Percentiles rank a stretch among this genome's conserved stretches.
Conservation (phyloP, 345 rosid genomes). For the Syzygium aqueum region DNA sequence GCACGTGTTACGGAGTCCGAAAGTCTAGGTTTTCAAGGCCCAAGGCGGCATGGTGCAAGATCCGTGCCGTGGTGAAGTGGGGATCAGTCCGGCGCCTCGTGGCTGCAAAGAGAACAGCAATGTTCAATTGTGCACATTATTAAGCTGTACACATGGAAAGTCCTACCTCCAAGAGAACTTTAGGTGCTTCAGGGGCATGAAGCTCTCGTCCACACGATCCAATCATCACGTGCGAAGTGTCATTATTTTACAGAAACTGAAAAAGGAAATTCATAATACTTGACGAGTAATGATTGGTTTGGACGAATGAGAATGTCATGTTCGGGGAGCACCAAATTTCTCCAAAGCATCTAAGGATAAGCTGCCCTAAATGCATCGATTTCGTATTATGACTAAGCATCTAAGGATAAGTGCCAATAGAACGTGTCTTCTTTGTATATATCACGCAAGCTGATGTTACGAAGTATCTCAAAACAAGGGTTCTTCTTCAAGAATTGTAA, state of each 20-base stretch:
- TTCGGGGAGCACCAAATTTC: background rate
- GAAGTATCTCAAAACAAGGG: background rate
- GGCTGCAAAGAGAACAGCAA: slow-evolving; percentile 17
- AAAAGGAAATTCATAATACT: background rate
- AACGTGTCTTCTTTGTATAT: background rate
- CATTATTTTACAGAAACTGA: background rate
- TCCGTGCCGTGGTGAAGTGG: slow-evolving; percentile 42
- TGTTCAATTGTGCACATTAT: background rate
- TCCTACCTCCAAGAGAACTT: background rate
- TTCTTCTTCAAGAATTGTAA: background rate
- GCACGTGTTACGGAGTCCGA: slow-evolving; percentile 8
- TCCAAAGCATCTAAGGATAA: background rate
- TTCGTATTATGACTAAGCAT: background rate
- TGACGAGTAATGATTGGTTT: background rate
- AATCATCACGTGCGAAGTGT: background rate
- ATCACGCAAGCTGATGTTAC: background rate
- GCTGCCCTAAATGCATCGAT: background rate
- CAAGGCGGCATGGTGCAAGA: slow-evolving; percentile 55
- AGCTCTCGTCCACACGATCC: background rate
- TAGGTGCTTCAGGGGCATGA: background rate
- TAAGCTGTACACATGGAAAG: background rate
- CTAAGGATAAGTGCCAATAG: background rate
- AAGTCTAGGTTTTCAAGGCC: slow-evolving; percentile 21
- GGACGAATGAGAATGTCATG: background rate
- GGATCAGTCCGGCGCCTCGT: slow-evolving; percentile 15